phyloP scores from a whole-genome alignment of 2,329 filamentous ascomycete genomes.

The Coniella lustricola region DNA sequence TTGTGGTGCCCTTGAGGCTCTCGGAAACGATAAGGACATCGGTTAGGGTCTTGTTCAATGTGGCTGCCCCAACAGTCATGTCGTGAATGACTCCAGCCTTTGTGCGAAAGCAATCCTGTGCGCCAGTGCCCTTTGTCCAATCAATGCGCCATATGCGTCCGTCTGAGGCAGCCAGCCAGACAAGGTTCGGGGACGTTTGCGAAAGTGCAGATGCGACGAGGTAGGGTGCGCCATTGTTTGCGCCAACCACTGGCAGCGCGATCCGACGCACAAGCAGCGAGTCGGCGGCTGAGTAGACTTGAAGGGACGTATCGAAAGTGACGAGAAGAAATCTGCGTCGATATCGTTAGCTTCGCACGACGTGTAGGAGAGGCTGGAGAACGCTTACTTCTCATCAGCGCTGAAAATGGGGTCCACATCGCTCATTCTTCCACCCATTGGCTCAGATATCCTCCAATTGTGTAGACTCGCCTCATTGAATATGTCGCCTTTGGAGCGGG shows the following conservation, averaged over 20 bases:
- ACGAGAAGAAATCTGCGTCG: constrained; percentile 63
- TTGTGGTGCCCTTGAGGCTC: constrained; percentile 30
- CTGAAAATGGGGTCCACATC: constrained; percentile 59
- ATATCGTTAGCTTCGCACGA: constrained; percentile 20
- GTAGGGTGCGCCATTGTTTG: constrained; percentile 29
- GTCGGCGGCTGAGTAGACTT: constrained; percentile 73
- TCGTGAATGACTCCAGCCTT: constrained; percentile 38
- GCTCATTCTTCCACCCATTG: constrained; percentile 59
- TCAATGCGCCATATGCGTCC: constrained; percentile 51
- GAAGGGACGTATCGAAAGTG: constrained; percentile 65
- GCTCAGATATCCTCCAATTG: constrained; percentile 53
- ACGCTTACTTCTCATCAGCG: constrained; percentile 51
- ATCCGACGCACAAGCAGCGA: constrained; percentile 75
- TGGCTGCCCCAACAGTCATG: constrained; percentile 35
- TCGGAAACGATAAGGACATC: constrained; percentile 45
- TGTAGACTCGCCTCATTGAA: constrained; percentile 1
- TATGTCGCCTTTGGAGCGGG: not conserved
- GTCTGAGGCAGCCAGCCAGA: constrained; percentile 56
- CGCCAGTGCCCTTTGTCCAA: constrained; percentile 45
- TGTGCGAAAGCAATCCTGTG: constrained; percentile 35
- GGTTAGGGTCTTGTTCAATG: constrained; percentile 25
- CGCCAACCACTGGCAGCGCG: constrained; percentile 36
- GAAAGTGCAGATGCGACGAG: constrained; percentile 36
- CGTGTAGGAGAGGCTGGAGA: not conserved
- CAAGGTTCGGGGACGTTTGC: constrained; percentile 33